phyloP scores from a whole-genome alignment of 2,329 filamentous ascomycete genomes.

The Sporothrix sp. region DNA sequence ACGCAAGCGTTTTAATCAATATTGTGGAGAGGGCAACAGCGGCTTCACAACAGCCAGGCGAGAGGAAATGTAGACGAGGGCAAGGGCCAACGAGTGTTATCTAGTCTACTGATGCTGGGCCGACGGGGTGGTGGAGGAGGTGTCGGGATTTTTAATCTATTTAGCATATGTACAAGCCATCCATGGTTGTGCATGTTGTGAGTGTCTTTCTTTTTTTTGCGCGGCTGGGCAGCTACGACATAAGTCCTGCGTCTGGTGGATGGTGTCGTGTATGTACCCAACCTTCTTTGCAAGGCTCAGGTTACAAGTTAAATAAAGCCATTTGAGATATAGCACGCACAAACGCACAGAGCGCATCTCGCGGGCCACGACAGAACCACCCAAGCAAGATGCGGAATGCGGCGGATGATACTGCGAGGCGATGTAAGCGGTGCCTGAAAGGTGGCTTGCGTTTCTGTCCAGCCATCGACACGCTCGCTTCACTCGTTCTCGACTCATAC shows the following conservation, averaged over 20 bases:
- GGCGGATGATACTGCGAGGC: too few species aligned
- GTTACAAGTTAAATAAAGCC: too few species aligned
- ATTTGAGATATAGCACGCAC: too few species aligned
- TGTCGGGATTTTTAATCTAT: constrained; percentile 8
- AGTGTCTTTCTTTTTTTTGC: background rate
- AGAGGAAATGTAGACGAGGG: background rate
- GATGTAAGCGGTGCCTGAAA: too few species aligned
- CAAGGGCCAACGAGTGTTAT: background rate
- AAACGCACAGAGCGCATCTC: too few species aligned
- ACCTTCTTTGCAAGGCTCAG: too few species aligned
- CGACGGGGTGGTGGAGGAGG: background rate
- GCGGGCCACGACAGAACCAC: background rate
- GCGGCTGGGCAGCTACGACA: background rate
- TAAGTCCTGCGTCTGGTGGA: background rate
- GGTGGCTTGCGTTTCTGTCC: too few species aligned
- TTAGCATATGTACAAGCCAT: constrained; percentile 2
- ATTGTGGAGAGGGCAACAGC: background rate
- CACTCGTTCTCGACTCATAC: background rate
- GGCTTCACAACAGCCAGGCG: constrained; percentile 4
- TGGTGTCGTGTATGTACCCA: background rate
- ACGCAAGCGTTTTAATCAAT: constrained; percentile 11
- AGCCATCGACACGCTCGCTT: too few species aligned
- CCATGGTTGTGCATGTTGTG: constrained; percentile 1
- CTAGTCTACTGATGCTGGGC: background rate
- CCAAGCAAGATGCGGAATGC: background rate